phyloP scores from a whole-genome alignment of 208 protist genomes.

The Trypanosoma conorhini region DNA sequence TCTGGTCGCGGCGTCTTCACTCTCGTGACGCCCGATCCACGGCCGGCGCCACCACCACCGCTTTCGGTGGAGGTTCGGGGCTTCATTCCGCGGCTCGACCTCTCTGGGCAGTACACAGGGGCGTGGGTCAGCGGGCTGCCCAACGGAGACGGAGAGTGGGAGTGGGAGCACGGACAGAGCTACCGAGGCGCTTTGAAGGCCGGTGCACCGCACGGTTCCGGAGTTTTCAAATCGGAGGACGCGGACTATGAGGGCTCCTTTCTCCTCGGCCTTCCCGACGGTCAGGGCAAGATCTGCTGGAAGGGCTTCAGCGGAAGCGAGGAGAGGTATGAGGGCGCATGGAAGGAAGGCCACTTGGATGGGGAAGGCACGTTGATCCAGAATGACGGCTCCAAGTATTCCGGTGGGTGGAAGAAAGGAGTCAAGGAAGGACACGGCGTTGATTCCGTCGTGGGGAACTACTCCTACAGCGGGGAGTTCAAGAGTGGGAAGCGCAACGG shows the following conservation, averaged over 20 bases:
- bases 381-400: conserved; percentile 34
- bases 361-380: conserved; percentile 51
- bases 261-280: conserved; percentile 42
- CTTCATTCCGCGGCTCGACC: conserved; percentile 18
- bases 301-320: conserved; percentile 7
- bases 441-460: conserved; percentile 21
- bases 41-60: neutral
- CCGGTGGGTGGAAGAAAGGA: conserved; percentile 59
- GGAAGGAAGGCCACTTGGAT: conserved; percentile 51
- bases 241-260: conserved; percentile 67
- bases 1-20: conserved; percentile 54
- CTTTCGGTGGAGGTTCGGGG: conserved; percentile 10
- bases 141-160: conserved; percentile 63
- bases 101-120: conserved; percentile 65
- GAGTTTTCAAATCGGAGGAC: conserved; percentile 33
- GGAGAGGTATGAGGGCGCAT: conserved; percentile 58
- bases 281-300: conserved; percentile 36
- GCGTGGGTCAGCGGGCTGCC: conserved; percentile 59
- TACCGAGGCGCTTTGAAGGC: conserved; percentile 53
- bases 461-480: conserved; percentile 72
- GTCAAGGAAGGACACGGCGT: conserved; percentile 48
- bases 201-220: conserved; percentile 54
- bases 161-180: conserved; percentile 60
- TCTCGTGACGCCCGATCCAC: conserved; percentile 17
- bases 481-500: conserved; percentile 47